These are phyloP conservation scores for Sphaerosporella brunnea DNA, from an alignment of 495 filamentous ascomycete genomes.

Conservation along the genomic window DNA sequence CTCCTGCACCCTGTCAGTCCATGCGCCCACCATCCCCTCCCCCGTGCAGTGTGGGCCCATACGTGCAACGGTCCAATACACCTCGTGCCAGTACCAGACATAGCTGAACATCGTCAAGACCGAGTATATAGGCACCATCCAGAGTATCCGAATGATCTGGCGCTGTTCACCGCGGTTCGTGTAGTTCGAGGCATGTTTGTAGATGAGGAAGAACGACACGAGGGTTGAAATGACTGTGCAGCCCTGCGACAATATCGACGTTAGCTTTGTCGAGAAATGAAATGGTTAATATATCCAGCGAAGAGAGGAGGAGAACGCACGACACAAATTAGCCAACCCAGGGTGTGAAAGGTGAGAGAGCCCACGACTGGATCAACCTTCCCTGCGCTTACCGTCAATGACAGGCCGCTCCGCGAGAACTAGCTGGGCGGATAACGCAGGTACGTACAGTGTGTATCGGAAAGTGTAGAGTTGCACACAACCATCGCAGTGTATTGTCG, in stretches of 20 bases:
- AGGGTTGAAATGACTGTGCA: slow-evolving; percentile 38
- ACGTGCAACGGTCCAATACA: slow-evolving; percentile 55
- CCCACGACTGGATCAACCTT: slow-evolving; percentile 19
- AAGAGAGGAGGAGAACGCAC: slow-evolving; percentile 28
- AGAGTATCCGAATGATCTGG: slow-evolving; percentile 81
- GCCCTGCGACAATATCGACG: slow-evolving; percentile 20
- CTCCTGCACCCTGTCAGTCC: slow-evolving; percentile 32
- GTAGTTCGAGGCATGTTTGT: slow-evolving; percentile 66
- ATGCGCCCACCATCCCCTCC: no score
- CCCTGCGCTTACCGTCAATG: slow-evolving; percentile 13
- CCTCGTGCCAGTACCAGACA: slow-evolving; percentile 57
- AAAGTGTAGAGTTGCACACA: slow-evolving; percentile 21
- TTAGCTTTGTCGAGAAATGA: slow-evolving; percentile 22
- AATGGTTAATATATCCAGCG: slow-evolving; percentile 18
- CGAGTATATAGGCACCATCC: slow-evolving; percentile 79
- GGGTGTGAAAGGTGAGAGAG: slow-evolving; percentile 27
- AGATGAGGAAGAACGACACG: slow-evolving; percentile 47
- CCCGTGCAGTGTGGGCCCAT: no score
- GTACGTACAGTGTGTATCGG: slow-evolving; percentile 21
- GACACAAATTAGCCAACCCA: slow-evolving; percentile 38
- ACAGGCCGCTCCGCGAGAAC: slow-evolving; percentile 3
- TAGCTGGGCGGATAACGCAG: background rate
- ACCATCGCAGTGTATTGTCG: slow-evolving; percentile 10
- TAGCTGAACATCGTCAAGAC: slow-evolving; percentile 61
- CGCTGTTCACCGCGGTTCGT: slow-evolving; percentile 65